phyloP scores from a whole-genome alignment of 805 yeast genomes.

The Clavispora phyllophila region DNA sequence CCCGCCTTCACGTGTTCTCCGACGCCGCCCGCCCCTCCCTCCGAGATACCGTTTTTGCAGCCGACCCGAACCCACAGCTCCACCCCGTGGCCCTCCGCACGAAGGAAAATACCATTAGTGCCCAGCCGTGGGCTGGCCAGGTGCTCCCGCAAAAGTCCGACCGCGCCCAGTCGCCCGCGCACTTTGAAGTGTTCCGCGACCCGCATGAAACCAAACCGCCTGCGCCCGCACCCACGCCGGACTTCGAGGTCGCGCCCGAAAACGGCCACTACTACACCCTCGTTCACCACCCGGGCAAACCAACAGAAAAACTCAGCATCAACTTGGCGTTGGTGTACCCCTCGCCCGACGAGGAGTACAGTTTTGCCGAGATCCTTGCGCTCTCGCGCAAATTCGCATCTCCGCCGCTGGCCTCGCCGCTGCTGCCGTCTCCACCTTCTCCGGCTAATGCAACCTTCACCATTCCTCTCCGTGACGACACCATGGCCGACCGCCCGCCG shows the following conservation, averaged over 20 bases:
- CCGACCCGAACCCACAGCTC: conserved; percentile 37
- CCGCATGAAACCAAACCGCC: conserved; percentile 1
- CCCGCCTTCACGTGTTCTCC: conserved; percentile 36
- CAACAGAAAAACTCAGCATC: conserved; percentile 52
- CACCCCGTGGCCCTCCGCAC: conserved; percentile 46
- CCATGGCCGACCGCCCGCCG: conserved; percentile 27
- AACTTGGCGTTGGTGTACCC: conserved; percentile 58
- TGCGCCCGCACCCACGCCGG: background rate
- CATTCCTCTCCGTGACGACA: conserved; percentile 42
- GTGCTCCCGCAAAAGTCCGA: conserved; percentile 39
- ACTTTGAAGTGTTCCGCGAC: conserved; percentile 16
- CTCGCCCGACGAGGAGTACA: conserved; percentile 43
- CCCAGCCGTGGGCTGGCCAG: conserved; percentile 65
- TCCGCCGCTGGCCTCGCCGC: background rate
- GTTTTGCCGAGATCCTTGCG: conserved; percentile 63
- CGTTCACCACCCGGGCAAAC: conserved; percentile 52
- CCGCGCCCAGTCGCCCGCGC: conserved; percentile 21
- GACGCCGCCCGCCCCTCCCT: conserved; percentile 8
- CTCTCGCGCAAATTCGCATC: background rate
- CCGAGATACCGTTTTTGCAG: conserved; percentile 17
- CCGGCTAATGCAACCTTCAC: conserved; percentile 27
- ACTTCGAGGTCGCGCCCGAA: conserved; percentile 7
- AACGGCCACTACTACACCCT: conserved; percentile 42
- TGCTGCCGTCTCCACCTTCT: background rate
- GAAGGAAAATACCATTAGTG: conserved; percentile 58